Evolutionary conservation across 169 alveolate species (phyloP).

Genomic region (Perkinsus olseni): DNA sequence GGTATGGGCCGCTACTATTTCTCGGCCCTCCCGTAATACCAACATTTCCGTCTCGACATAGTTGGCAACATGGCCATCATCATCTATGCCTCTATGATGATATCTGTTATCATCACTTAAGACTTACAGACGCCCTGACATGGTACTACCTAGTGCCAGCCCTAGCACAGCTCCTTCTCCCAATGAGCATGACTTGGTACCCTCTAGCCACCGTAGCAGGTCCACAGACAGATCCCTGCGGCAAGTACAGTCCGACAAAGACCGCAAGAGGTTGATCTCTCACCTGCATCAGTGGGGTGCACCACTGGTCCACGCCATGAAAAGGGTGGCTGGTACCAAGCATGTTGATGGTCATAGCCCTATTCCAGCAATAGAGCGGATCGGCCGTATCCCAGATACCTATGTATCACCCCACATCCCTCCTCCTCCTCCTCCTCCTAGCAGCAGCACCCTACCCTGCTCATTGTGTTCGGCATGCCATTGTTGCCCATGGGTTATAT

Average conservation of each 20-base stretch:
- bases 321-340: not conserved
- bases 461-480: not conserved
- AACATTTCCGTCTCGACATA: constrained; percentile 76
- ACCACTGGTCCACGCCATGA: not conserved
- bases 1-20: constrained; percentile 44
- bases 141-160: constrained; percentile 65
- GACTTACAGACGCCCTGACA: not conserved
- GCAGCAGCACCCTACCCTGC: not conserved
- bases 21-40: constrained; percentile 36
- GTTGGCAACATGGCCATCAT: constrained; percentile 73
- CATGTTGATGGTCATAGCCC: not conserved
- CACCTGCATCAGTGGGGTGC: not conserved
- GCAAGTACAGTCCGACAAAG: not conserved
- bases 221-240: not conserved
- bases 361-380: not conserved
- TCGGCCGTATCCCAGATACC: not conserved
- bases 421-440: not conserved
- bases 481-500: not conserved
- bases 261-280: not conserved
- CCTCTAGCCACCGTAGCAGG: not conserved
- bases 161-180: constrained; percentile 61
- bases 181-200: not conserved
- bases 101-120: not conserved
- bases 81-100: constrained; percentile 76
- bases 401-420: not conserved